A percentile compares a stretch with the other conserved stretches of the same genome.
Conservation (phyloP, 2,329 filamentous ascomycete species). For the Tolypocladium inflatum region DNA sequence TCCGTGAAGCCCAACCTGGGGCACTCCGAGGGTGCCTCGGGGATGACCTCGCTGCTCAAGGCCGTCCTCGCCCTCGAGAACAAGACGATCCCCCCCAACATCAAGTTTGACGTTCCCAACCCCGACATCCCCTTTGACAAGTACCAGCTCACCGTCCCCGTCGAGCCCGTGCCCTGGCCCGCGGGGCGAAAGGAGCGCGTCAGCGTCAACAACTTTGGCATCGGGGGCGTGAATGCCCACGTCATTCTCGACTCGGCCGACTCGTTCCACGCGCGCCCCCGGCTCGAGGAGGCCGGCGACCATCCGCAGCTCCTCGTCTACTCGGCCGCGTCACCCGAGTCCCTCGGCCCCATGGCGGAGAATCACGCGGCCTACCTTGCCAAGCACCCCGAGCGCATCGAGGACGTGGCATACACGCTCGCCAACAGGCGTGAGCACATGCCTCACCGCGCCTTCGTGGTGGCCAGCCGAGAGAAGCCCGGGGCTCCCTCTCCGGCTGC, state of each 20-base stretch:
- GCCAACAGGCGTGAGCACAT: neutral
- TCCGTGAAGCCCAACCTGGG: constrained; percentile 21
- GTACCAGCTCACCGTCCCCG: too few species aligned
- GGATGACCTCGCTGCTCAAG: constrained; percentile 17
- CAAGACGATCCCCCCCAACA: constrained; percentile 7
- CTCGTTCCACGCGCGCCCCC: too few species aligned
- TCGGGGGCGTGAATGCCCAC: constrained; percentile 28
- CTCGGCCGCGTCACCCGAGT: neutral
- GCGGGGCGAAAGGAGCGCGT: too few species aligned
- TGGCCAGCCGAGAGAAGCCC: too few species aligned
- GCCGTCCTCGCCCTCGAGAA: constrained; percentile 15
- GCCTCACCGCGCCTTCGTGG: neutral
- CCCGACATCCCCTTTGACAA: too few species aligned
- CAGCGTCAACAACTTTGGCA: constrained; percentile 35
- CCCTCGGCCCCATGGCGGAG: too few species aligned
- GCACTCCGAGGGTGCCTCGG: constrained; percentile 17
- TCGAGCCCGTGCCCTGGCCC: too few species aligned
- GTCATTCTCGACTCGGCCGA: neutral
- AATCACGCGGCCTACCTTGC: neutral
- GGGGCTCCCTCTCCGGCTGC: too few species aligned
- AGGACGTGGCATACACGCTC: neutral
- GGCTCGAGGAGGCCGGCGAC: too few species aligned
- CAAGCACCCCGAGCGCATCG: neutral
- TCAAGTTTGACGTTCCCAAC: too few species aligned
- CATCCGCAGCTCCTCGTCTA: neutral